Evolutionary conservation across 2,329 filamentous ascomycete genomes (phyloP).

Genomic region (Sporothrix phasma): DNA sequence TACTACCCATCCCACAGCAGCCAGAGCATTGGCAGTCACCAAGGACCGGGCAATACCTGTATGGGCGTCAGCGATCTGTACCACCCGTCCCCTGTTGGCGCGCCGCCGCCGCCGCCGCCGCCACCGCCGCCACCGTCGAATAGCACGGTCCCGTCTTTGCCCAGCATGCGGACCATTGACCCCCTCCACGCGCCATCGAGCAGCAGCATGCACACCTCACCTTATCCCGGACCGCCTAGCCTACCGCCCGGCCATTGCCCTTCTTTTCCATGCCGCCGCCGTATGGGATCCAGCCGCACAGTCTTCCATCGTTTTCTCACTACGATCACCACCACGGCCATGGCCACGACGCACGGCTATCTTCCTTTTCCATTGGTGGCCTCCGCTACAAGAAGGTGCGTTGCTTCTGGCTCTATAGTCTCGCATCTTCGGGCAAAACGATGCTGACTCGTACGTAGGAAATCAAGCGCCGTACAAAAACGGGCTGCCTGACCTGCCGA

Average conservation of each 20-base stretch:
- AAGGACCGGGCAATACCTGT: conserved; percentile 6
- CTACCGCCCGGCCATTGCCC: conserved; percentile 27
- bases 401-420: too few species aligned
- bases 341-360: conserved; percentile 9
- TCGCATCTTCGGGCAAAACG: too few species aligned
- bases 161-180: conserved; percentile 23
- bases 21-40: not conserved
- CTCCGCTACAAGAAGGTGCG: conserved; percentile 47
- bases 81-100: conserved; percentile 16
- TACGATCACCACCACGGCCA: conserved; percentile 17
- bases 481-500: conserved; percentile 52
- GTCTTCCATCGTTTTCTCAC: conserved; percentile 36
- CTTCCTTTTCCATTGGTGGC: conserved; percentile 1
- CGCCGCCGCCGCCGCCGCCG: not conserved
- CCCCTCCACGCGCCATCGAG: conserved; percentile 18
- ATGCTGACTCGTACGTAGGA: conserved; percentile 33
- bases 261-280: conserved; percentile 36
- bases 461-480: conserved; percentile 54
- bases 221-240: conserved; percentile 19
- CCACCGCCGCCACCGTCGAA: not conserved
- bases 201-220: conserved; percentile 14
- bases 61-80: conserved; percentile 19
- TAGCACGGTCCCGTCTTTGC: conserved; percentile 17
- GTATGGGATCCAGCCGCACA: conserved; percentile 36
- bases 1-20: conserved; percentile 1